Percentiles rank a stretch among this genome's conserved stretches.
These are phyloP conservation scores for Scleroderma citrinum DNA, from an alignment of 768 basidiomycete species.

Conservation along the genomic window DNA sequence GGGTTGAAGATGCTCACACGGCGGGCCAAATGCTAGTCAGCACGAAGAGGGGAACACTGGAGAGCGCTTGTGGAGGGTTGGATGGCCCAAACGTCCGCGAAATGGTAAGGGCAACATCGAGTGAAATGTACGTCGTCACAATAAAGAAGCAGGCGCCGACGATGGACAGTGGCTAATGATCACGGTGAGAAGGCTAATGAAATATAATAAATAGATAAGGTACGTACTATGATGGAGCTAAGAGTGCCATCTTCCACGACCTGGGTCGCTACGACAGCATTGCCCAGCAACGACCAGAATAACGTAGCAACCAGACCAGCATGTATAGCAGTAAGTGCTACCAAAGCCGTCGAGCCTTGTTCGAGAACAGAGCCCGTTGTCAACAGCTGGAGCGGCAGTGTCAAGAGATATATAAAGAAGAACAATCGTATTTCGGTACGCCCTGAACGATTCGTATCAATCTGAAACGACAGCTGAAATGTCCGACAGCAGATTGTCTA, in stretches of 20 bases:
- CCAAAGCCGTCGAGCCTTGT: conserved; percentile 70
- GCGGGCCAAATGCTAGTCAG: conserved; percentile 77
- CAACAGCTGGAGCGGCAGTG: conserved; percentile 73
- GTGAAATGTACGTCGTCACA: conserved; percentile 74
- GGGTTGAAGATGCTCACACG: conserved; percentile 40
- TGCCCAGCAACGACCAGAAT: conserved; percentile 76
- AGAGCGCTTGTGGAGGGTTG: conserved; percentile 48
- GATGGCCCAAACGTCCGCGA: conserved; percentile 57
- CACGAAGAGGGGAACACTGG: conserved; percentile 73
- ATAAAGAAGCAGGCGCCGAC: conserved; percentile 57
- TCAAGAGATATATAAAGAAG: conserved; percentile 60
- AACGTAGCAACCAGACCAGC: conserved; percentile 69
- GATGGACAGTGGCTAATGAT: conserved; percentile 53
- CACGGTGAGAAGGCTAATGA: not conserved
- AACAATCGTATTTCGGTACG: conserved; percentile 69
- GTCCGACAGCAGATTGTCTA: conserved; percentile 12
- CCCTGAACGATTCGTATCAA: conserved; percentile 30
- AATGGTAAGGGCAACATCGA: conserved; percentile 73
- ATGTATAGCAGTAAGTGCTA: conserved; percentile 71
- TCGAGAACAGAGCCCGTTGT: conserved; percentile 73
- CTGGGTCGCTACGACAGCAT: conserved; percentile 79
- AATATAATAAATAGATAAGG: conserved; percentile 11
- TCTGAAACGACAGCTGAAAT: not conserved
- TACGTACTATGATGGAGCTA: conserved; percentile 55
- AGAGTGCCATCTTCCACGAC: conserved; percentile 87